Base-by-base conservation (phyloP, 371 early-diverging fungal species). In the Batkoa obscura region DNA sequence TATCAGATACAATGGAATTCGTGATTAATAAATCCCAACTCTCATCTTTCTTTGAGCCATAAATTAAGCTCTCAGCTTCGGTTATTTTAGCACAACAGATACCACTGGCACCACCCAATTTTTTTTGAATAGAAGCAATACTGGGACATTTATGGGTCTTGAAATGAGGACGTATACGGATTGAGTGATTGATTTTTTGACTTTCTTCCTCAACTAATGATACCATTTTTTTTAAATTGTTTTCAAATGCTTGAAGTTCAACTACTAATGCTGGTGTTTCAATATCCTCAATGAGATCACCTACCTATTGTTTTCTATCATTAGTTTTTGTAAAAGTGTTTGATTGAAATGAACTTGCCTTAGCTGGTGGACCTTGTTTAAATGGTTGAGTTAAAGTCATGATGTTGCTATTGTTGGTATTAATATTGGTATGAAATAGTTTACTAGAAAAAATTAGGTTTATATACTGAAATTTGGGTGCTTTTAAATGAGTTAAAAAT, bases 71-170 rank as follows among this genome's bases (percentile, higher is more conserved):
- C 23, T 53, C 53, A 3, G 33, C 53, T 32, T 53, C 53, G 30
- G 53, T 53, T n/a, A 53, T 36, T 17, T 53, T 53, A 9, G 53
- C 53, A 41, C 53, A 53, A 36, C 53, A 53, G 4, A 53, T 41
- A 3, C 53, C 53, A 13, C 5, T 38, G 2, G 53, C 53, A 13
- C 53, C 53, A 17, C 37, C 37, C 35, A 49, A 2, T 53, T 53
- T 15, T 2, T 31, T 5, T 30, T 53, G 53, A 8, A 36, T n/a
- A 5, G 5, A 38, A 30, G 53, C 39, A 31, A 53, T 33, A 17
- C 31, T 9, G 1, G 53, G 53, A 23, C 53, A 36, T 33, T 53
- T 53, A 30, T 53, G 53, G 1, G 53, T 42, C 32, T 53, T 53
- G 13, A 17, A 53, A 32, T 53, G 53, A 9, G 53, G 53, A 3